Percentiles rank a stretch among this genome's conserved stretches.
phyloP scores from a whole-genome alignment of 179 eudicot genomes.

The Actinidia chinensis region DNA sequence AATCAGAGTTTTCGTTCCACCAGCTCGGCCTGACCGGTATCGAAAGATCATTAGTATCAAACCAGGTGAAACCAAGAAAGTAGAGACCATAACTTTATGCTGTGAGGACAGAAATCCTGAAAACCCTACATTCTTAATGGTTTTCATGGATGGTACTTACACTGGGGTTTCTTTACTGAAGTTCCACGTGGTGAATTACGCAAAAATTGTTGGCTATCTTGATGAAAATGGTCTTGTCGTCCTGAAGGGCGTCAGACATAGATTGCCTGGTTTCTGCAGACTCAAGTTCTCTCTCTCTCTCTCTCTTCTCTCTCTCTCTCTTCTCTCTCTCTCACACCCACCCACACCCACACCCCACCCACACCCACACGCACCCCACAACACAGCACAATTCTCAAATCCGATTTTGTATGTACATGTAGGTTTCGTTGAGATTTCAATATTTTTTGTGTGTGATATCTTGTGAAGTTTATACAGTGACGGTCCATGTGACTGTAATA shows the following conservation, averaged over 20 bases:
- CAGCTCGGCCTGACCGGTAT: slow-evolving; percentile 16
- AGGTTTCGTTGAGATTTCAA: not conserved
- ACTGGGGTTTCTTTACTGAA: slow-evolving; percentile 6
- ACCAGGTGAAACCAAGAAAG: slow-evolving; percentile 20
- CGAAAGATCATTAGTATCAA: slow-evolving; percentile 11
- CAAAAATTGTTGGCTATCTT: slow-evolving; percentile 27
- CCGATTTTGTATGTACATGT: too few relatives aligned
- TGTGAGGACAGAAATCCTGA: not conserved
- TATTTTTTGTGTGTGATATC: not conserved
- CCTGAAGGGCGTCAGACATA: not conserved
- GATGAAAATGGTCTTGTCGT: slow-evolving; percentile 11
- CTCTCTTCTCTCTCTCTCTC: not conserved
- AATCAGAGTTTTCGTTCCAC: slow-evolving; percentile 20
- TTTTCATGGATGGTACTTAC: slow-evolving; percentile 20
- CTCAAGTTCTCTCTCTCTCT: slow-evolving; percentile 17
- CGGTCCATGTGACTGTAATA: too few relatives aligned
- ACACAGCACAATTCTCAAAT: too few relatives aligned
- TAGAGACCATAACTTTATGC: slow-evolving; percentile 7
- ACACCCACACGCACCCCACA: too few relatives aligned
- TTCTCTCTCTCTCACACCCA: not conserved
- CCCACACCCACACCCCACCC: not conserved
- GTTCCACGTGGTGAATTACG: slow-evolving; percentile 13
- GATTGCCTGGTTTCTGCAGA: slow-evolving; percentile 6
- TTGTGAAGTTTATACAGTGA: not conserved
- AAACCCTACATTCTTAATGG: slow-evolving; percentile 12